Evolutionary conservation across 1,139 yeast genomes (phyloP), one percentile per base, ranked within the genome.

Genomic region (Zygoascus sp.): DNA sequence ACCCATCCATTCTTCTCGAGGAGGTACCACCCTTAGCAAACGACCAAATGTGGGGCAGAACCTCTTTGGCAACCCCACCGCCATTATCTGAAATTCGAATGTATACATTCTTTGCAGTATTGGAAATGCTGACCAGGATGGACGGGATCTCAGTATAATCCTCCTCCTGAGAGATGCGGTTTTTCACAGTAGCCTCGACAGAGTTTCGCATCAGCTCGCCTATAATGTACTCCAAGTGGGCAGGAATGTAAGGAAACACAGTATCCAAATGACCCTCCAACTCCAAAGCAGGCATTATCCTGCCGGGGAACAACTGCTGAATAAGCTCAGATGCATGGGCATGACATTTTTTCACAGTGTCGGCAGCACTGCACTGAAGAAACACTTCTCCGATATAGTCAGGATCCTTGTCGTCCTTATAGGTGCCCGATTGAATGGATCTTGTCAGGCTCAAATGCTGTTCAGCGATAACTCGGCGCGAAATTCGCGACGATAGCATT

Each of bases 181-280:
- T 51, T n/a, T 55, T 54, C 19, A 84, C 77, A 0, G 94, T 83
- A 0, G 95, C 94, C 59, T 87, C 95, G 57, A 80, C 78, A 2
- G 94, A 79, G 62, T 92, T 90, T 53, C 97, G 75, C 53, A 92
- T 67, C 25, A 89, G 81, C 64, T 90, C 97, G 25, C 96, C 95
- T 48, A 89, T 71, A 49, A 90, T 73, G 63, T 87, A 90, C 58
- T 85, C 89, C 53, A 92, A 70, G 67, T 92, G 97, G 1, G 92
- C 83, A 10, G 83, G 82, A 73, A 90, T 76, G 59, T 89, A 90
- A 41, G 89, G 94, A 64, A 90, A 87, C 19, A 73, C 73, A 15
- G 87, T 72, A 10, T 47, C 49, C 10, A 44, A 25, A 20, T 55
- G 54, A 1, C 96, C 96, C 50, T 84, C 86, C 15, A 90, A 75